Evolutionary conservation across 306 rosid genomes (phyloP), one percentile per base, ranked within the genome.

Genomic region (Glycine latifolia): DNA sequence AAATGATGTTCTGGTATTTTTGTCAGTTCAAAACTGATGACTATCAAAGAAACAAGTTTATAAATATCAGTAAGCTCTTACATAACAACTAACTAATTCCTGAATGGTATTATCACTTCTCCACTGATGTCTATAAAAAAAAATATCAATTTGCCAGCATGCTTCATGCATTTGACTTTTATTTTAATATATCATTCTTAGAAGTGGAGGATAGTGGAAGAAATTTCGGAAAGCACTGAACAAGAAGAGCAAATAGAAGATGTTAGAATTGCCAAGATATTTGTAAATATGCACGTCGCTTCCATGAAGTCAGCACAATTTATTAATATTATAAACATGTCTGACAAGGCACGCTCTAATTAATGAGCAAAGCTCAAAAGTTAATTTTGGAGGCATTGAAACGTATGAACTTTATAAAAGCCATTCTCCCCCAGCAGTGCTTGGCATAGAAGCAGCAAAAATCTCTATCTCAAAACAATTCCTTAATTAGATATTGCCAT

Each of bases 161-260:
- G 31, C 15, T 16, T 46, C 15, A 4, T 49, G 26, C 68, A 75
- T 13, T 62, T 10, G 76, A 62, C 75, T 44, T 0, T 33, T 78
- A 60, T 78, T 16, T 63, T 65, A 78, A 33, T 46, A 54, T 47
- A 71, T 16, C 60, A 63, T 65, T 56, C 78, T 80, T 37, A 56
- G 9, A 44, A 79, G 83, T 71, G 69, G 76, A 43, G 17, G 47
- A 69, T 56, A 69, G 77, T 56, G 83, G 52, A 79, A 44, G 59
- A 70, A 59, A 80, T 60, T 35, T 47, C 26, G 44, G 6, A 33
- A 63, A 67, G 63, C 71, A 71, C 31, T 71, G 44, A 71, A 49
- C 31, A 48, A 60, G 15, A 60, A 60, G 54, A 71, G 63, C 78
- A 71, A 59, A 80, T 79, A 79, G 70, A 20, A 2, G 41, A 47